A percentile compares a stretch with the other conserved stretches of the same genome.
phyloP scores from a whole-genome alignment of 2,329 filamentous ascomycete species.

The Nannizziopsis barbatae region DNA sequence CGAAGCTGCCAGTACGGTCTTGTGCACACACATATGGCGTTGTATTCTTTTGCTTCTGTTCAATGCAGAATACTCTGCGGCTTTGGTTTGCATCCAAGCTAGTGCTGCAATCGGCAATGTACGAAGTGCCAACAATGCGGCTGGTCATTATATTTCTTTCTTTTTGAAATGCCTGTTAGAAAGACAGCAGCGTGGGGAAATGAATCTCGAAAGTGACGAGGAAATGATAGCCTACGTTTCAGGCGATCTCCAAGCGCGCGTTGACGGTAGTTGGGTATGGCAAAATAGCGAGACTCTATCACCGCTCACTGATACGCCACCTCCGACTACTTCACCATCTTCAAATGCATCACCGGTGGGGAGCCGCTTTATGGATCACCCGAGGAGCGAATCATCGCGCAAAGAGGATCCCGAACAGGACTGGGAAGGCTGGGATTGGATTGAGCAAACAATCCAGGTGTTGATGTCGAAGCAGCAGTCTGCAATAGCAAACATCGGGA shows the following conservation, averaged over 20 bases:
- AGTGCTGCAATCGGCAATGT: conserved; percentile 59
- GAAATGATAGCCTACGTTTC: conserved; percentile 80
- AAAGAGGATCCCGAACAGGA: conserved; percentile 44
- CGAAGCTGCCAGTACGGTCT: conserved; percentile 58
- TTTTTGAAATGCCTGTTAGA: conserved; percentile 60
- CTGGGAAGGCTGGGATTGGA: conserved; percentile 70
- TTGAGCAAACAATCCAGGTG: conserved; percentile 53
- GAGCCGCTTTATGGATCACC: conserved; percentile 37
- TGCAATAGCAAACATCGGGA: conserved; percentile 8
- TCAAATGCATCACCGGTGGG: conserved; percentile 8
- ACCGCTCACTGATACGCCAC: conserved; percentile 14
- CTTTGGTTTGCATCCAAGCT: conserved; percentile 60
- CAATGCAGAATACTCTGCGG: conserved; percentile 59
- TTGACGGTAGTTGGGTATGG: conserved; percentile 77
- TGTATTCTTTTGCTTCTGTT: conserved; percentile 71
- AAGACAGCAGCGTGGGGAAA: conserved; percentile 38
- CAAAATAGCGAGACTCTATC: conserved; percentile 45
- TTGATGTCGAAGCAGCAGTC: conserved; percentile 39
- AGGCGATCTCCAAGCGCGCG: conserved; percentile 71
- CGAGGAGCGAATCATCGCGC: conserved; percentile 39
- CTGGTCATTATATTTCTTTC: conserved; percentile 70
- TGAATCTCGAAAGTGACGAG: conserved; percentile 56
- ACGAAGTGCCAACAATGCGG: conserved; percentile 62
- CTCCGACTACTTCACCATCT: conserved; percentile 8
- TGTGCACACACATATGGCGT: conserved; percentile 78